Base-by-base conservation (phyloP, 768 basidiomycete genomes). In the Tylopilus plumbeoviolaceoides region DNA sequence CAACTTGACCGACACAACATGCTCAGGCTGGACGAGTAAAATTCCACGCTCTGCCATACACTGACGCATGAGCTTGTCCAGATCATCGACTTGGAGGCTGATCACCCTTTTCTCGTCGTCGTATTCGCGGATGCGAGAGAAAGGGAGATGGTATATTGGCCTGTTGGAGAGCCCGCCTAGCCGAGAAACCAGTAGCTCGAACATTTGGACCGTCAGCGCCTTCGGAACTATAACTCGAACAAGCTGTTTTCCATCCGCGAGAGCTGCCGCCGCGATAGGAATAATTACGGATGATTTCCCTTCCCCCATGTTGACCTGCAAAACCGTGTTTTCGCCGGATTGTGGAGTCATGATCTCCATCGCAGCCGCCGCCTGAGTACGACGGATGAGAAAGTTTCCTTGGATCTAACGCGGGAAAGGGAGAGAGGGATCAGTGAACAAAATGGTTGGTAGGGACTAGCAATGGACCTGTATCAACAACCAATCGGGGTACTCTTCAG, bases 21-120 rank as follows among this genome's bases (percentile, higher is more conserved):
- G 78, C 28, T 81, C 79, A 0, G 80, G 80, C 35, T 81, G 78
- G 7, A 67, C 56, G 1, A 81, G 61, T 7, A 80, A 59, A 5
- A 81, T 53, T 0, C 79, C 81, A 12, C 14, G 11, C 33, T 33
- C 33, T 8, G 11, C 33, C 33, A 33, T 33, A 8, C 33, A 33
- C 33, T 69, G 63, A 23, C 61, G 48, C 51, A 73, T 67, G 7
- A 79, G 50, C 6, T 39, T 11, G 12, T 55, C 54, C 10, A 78
- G 61, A 11, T 39, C 36, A 6, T 47, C n/a, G 10, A 68, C 53
- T 47, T 63, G 36, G 5, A n/a, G 17, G 49, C 4, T 53, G 27
- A 2, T 39, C 3, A 18, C 12, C 54, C 10, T 30, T 3, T 11
- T 11, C 2, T 8, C 30, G 8, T 2, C 2, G 10, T 30, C 30